These are phyloP conservation scores for Leucosporidium scottii DNA, from an alignment of 768 basidiomycete genomes.

Conservation along the genomic window DNA sequence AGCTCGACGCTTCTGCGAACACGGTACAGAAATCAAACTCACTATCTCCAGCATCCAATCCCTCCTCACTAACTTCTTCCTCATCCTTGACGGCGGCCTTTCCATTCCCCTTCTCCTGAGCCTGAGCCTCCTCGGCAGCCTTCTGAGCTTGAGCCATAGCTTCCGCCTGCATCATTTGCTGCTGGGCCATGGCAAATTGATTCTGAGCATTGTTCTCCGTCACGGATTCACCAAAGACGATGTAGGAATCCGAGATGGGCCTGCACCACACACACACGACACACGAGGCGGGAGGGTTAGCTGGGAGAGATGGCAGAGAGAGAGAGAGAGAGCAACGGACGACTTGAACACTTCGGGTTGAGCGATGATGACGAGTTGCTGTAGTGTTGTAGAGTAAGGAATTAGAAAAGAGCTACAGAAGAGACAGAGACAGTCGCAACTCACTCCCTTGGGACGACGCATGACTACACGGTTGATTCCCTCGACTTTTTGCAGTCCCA, in stretches of 20 bases:
- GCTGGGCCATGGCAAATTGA: conserved; percentile 2
- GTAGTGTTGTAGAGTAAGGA: background rate
- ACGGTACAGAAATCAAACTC: no score
- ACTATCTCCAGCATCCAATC: conserved; percentile 87
- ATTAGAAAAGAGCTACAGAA: background rate
- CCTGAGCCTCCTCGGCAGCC: no score
- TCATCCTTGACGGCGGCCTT: conserved; percentile 50
- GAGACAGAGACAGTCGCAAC: conserved; percentile 38
- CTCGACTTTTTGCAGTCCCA: conserved; percentile 87
- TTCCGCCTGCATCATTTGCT: conserved; percentile 40
- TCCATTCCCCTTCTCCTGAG: no score
- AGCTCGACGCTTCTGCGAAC: no score
- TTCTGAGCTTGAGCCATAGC: conserved; percentile 57
- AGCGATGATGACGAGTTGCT: conserved; percentile 87
- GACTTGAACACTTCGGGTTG: conserved; percentile 95
- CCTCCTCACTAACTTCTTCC: conserved; percentile 73
- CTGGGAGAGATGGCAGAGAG: no score
- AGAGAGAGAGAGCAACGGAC: conserved; percentile 37
- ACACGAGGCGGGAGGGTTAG: no score
- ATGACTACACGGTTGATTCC: conserved; percentile 92
- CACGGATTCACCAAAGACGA: conserved; percentile 87
- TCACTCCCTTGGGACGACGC: conserved; percentile 84
- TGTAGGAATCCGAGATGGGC: conserved; percentile 93
- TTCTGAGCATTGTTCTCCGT: conserved; percentile 22
- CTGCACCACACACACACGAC: background rate